These are phyloP conservation scores for Xylaria bambusicola DNA, from an alignment of 495 filamentous ascomycete genomes.

Conservation along the genomic window DNA sequence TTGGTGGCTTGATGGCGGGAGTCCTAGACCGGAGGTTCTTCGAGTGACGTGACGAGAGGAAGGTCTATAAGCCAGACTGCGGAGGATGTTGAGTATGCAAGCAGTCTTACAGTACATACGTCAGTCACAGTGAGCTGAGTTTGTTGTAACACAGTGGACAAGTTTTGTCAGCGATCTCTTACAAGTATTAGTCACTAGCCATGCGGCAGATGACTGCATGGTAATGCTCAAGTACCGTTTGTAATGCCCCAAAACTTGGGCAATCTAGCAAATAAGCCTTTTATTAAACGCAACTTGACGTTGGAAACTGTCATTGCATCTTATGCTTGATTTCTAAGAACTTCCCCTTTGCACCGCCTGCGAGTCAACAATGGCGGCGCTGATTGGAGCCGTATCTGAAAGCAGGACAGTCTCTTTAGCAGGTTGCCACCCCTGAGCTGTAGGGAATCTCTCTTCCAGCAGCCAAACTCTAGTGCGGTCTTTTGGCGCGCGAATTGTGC, in stretches of 20 bases:
- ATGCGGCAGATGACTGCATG: not conserved
- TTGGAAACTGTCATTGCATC: not conserved
- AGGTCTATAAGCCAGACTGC: not conserved
- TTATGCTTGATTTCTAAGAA: not conserved
- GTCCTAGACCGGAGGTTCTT: not conserved
- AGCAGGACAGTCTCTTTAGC: not conserved
- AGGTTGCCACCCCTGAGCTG: slow-evolving; percentile 9
- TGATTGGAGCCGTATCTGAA: slow-evolving; percentile 6
- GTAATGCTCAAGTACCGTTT: not conserved
- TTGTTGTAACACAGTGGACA: not conserved
- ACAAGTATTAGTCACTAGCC: not conserved
- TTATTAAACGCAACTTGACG: not conserved
- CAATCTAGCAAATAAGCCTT: no score
- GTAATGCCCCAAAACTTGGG: no score
- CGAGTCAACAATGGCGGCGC: slow-evolving; percentile 1
- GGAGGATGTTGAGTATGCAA: not conserved
- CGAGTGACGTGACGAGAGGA: no score
- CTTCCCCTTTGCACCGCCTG: slow-evolving; percentile 5
- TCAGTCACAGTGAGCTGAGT: not conserved
- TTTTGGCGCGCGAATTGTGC: slow-evolving; percentile 7
- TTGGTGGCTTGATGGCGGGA: not conserved
- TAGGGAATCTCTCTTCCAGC: slow-evolving; percentile 9
- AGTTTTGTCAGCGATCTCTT: not conserved
- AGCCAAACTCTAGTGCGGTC: slow-evolving; percentile 11
- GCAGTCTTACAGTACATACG: no score